phyloP scores from a whole-genome alignment of 2,329 filamentous ascomycete species.

The Clonostachys solani region DNA sequence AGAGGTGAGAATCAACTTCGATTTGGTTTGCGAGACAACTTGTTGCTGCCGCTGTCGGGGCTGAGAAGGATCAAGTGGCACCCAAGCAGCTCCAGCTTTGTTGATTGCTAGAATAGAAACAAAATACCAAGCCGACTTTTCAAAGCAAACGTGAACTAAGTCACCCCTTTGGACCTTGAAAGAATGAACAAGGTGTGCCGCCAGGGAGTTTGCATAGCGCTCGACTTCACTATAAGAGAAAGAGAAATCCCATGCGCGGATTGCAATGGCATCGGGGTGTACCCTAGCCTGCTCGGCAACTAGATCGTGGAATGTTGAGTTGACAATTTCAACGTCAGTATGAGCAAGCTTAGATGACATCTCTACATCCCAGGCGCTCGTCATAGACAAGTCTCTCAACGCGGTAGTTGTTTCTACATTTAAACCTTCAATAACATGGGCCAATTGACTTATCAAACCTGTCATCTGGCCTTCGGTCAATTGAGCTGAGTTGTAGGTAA shows the following conservation, averaged over 20 bases:
- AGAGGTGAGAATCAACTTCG: not conserved
- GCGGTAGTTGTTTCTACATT: no score
- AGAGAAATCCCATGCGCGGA: not conserved
- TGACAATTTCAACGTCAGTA: not conserved
- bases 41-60: not conserved
- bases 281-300: not conserved
- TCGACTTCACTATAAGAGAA: not conserved
- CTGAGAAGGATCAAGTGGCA: slow-evolving; percentile 8
- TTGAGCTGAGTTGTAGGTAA: not conserved
- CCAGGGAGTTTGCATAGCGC: not conserved
- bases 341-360: no score
- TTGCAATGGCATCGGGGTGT: not conserved
- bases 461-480: no score
- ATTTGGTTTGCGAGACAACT: not conserved
- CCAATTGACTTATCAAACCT: no score
- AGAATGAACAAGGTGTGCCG: not conserved
- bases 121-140: slow-evolving; percentile 9
- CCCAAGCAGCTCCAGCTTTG: slow-evolving; percentile 15
- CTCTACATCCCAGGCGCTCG: no score
- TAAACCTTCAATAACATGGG: no score
- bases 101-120: slow-evolving; percentile 11
- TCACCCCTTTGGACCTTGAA: not conserved
- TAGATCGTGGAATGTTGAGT: not conserved
- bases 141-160: slow-evolving; percentile 9
- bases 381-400: no score